Evolutionary conservation across 139 green algal species (phyloP).

Genomic region (Tetradesmus obliquus): DNA sequence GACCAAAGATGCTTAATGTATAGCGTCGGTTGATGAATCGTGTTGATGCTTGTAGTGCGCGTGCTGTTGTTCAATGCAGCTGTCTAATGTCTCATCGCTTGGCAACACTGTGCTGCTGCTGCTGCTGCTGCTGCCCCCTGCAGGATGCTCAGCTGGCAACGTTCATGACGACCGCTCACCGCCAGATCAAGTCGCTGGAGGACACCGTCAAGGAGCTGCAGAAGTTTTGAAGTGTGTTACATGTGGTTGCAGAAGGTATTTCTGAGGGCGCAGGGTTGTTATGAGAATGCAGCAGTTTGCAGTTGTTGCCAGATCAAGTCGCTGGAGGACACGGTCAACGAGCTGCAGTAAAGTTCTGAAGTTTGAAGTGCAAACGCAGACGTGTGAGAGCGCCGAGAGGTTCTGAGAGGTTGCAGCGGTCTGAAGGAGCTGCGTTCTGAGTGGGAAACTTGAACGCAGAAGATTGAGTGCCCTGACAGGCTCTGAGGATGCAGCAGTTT

Average conservation of each 20-base stretch:
- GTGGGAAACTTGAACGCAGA: too few species aligned
- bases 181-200: constrained; percentile 30
- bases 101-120: neutral
- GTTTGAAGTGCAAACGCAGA: too few species aligned
- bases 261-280: too few species aligned
- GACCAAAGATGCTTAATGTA: too few species aligned
- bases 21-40: too few species aligned
- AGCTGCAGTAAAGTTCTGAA: constrained; percentile 36
- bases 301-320: constrained; percentile 6
- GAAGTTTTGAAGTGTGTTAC: constrained; percentile 1
- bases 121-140: neutral
- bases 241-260: too few species aligned
- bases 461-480: too few species aligned
- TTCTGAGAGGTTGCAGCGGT: too few species aligned
- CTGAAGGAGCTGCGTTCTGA: neutral
- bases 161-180: constrained; percentile 40
- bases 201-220: constrained; percentile 41
- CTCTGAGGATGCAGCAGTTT: too few species aligned
- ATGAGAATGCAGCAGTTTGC: too few species aligned
- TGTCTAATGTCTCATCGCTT: neutral
- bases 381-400: too few species aligned
- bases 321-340: constrained; percentile 34
- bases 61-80: neutral
- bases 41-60: neutral
- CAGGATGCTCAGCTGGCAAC: constrained; percentile 40